Base-by-base conservation (phyloP, 805 yeast species). In the Barnettozyma botsteinii region DNA sequence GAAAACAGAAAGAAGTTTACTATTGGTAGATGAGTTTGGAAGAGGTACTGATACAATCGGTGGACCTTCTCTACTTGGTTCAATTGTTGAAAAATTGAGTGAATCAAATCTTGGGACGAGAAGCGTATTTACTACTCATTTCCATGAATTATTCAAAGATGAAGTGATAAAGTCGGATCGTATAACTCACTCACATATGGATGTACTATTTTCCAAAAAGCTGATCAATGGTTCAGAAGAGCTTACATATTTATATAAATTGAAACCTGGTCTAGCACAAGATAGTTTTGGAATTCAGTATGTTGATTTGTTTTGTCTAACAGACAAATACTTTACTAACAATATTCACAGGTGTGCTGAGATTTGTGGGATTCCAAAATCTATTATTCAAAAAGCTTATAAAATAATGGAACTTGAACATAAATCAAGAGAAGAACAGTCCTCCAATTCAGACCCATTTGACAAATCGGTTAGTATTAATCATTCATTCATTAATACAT, bases 11-110 rank as follows among this genome's bases (percentile, higher is more conserved):
- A 59, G 52, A 32, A 70, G 76, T 11, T 45, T 77, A 21, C 45
- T 77, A 2, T 52, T 76, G 6, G 60, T 76, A 20, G 78, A 75
- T 52, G 79, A 74, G 43, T 73, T 70, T 53, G 80, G 79, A 0
- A 72, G 72, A 43, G 79, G 79, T 0, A 73, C 75, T 1, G 74
- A 70, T 48, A 46, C 64, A 0, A 48, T 63, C 11, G 73, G 72
- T 38, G 76, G 76, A 0, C 72, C 73, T 0, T 59, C 73, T 1
- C 39, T 72, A 10, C 60, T 70, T 40, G 74, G 72, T 1, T 51
- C 72, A 0, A 50, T 65, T 3, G 42, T 72, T 5, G 55, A 55
- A 15, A 35, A 52, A 13, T 37, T 67, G 2, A 7, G 45, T 3
- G 25, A 36, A 5, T 22, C 17, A 0, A 23, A 43, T 7, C 13